These are phyloP conservation scores for Aquilaria yunnanensis DNA, from an alignment of 345 rosid genomes.

Conservation along the genomic window DNA sequence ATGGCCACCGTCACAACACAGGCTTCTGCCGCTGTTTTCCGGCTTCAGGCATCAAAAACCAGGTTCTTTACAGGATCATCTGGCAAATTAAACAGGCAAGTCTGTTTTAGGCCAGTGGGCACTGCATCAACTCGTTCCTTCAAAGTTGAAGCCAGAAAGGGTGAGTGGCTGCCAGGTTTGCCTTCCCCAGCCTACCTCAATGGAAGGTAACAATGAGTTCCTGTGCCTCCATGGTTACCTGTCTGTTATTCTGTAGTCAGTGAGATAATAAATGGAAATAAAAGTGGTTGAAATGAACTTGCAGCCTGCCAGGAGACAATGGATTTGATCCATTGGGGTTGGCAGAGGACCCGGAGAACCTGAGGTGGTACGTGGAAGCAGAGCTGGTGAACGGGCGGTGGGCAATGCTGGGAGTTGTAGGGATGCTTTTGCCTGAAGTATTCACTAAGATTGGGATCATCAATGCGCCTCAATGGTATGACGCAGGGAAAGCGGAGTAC, in stretches of 20 bases:
- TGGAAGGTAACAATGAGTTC: conserved; percentile 50
- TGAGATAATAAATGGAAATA: background rate
- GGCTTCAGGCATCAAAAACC: conserved; percentile 51
- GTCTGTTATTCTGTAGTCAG: background rate
- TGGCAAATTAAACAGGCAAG: conserved; percentile 36
- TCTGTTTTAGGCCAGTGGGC: conserved; percentile 34
- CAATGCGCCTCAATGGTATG: conserved; percentile 76
- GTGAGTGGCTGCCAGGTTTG: conserved; percentile 96
- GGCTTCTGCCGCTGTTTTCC: conserved; percentile 81
- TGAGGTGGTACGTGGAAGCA: conserved; percentile 86
- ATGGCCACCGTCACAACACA: conserved; percentile 89
- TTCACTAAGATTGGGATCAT: conserved; percentile 81
- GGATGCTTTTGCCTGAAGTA: conserved; percentile 91
- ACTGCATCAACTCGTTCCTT: conserved; percentile 25
- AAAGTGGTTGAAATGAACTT: background rate
- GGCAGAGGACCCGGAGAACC: conserved; percentile 94
- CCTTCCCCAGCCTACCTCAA: conserved; percentile 72
- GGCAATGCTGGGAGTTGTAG: conserved; percentile 97
- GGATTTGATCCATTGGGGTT: conserved; percentile 91
- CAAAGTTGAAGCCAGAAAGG: conserved; percentile 83
- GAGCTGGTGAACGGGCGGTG: conserved; percentile 90
- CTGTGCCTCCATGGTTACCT: too few species aligned
- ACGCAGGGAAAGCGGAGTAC: conserved; percentile 89
- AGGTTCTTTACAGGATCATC: conserved; percentile 68
- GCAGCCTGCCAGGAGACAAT: conserved; percentile 93